Base-by-base conservation (phyloP, 805 yeast genomes). In the Myxozyma udenii region DNA sequence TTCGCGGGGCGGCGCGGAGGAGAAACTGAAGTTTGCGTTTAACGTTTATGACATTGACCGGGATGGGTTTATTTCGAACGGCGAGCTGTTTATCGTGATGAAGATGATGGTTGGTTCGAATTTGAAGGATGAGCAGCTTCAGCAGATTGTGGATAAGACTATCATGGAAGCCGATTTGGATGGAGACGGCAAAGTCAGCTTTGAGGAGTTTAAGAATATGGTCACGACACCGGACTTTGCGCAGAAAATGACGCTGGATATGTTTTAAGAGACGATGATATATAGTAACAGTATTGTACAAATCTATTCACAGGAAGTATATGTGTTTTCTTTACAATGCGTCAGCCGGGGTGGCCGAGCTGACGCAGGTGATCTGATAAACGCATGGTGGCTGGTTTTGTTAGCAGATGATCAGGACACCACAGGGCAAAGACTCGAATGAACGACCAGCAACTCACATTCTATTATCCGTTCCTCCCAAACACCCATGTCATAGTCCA, bases 61-160 rank as follows among this genome's bases (percentile, higher is more conserved):
- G 50, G 99, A 93, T 66, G 98, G 98, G 0, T 89, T 65, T 66
- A 87, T 93, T 33, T 90, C 97, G 2, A 91, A 91, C 66, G 99
- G 98, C 22, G 99, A 93, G 70, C 69, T 93, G 50, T 93, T 84
- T 64, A 76, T 91, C 37, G 98, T 93, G 37, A 74, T 93, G 71
- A 87, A 93, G 69, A 86, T 87, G 80, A 93, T 93, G 98, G 98
- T 95, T 24, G 98, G 98, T 1, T 84, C 81, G 61, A 89, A 93
- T 64, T 71, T 95, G 51, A 84, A 81, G 56, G 95, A 87, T 53
- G 81, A 80, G 24, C 96, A 93, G 64, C 75, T 93, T 50, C 99
- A 93, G 68, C 98, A 95, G 69, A 80, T 93, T 47, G 97, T 52
- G n/a, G 98, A 93, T 68, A 83, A 95, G 68, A 89, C 98, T 0